A percentile compares a stretch with the other conserved stretches of the same genome.
These are phyloP conservation scores for Colletotrichum camelliae DNA, from an alignment of 2,329 filamentous ascomycete species.

Conservation along the genomic window DNA sequence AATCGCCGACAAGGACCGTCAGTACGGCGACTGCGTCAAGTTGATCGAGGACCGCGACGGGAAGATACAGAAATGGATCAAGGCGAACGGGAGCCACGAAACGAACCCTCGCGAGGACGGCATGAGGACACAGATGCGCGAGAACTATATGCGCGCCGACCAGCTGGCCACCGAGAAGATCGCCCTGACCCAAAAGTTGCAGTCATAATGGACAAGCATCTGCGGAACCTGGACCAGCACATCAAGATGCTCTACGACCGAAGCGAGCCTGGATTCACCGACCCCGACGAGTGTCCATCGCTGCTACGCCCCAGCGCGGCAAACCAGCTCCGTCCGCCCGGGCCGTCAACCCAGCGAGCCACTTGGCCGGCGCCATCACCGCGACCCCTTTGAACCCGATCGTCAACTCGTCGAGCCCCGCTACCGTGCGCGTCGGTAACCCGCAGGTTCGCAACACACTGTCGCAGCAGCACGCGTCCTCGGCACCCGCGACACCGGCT, in stretches of 20 bases:
- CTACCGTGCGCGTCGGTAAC: slow-evolving; percentile 46
- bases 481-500: slow-evolving; percentile 65
- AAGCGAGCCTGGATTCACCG: slow-evolving; percentile 64
- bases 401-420: slow-evolving; percentile 45
- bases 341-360: slow-evolving; percentile 48
- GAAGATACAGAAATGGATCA: slow-evolving; percentile 83
- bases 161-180: slow-evolving; percentile 79
- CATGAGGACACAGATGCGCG: slow-evolving; percentile 68
- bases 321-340: slow-evolving; percentile 49
- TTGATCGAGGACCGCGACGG: slow-evolving; percentile 75
- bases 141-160: slow-evolving; percentile 73
- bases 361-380: slow-evolving; percentile 34
- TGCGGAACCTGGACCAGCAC: slow-evolving; percentile 65
- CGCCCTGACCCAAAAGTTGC: slow-evolving; percentile 68
- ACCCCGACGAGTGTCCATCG: slow-evolving; percentile 68
- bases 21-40: slow-evolving; percentile 71
- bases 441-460: slow-evolving; percentile 56
- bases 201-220: slow-evolving; percentile 67
- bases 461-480: slow-evolving; percentile 56
- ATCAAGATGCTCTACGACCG: slow-evolving; percentile 67
- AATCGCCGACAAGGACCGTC: slow-evolving; percentile 78
- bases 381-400: slow-evolving; percentile 40
- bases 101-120: slow-evolving; percentile 77
- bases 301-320: slow-evolving; percentile 63
- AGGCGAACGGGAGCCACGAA: slow-evolving; percentile 74